Evolutionary conservation across 2,329 filamentous ascomycete species (phyloP).

Genomic region (Grosmannia serpens): DNA sequence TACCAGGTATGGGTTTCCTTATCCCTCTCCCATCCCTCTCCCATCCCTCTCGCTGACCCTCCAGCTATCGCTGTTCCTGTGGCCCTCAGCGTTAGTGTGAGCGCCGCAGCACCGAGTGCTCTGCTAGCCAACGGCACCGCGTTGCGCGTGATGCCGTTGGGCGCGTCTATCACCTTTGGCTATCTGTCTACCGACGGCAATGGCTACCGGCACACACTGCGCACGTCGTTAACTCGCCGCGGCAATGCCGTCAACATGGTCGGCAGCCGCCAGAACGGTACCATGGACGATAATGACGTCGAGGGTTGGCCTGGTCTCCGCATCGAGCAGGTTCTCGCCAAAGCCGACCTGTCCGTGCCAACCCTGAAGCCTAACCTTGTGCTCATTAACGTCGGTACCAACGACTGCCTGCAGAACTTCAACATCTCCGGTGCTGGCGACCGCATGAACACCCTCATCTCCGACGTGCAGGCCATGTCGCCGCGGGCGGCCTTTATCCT

Average conservation of each 20-base stretch:
- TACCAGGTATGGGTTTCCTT: background rate
- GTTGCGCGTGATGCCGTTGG: slow-evolving; percentile 31
- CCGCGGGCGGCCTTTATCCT: slow-evolving; percentile 15
- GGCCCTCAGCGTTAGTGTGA: background rate
- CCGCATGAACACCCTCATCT: slow-evolving; percentile 12
- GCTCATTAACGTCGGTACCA: slow-evolving; percentile 13
- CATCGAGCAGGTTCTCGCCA: slow-evolving; percentile 6
- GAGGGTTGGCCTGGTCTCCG: slow-evolving; percentile 6
- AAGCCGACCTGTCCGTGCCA: background rate
- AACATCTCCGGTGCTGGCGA: slow-evolving; percentile 9
- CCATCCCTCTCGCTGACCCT: background rate
- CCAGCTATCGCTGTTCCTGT: background rate
- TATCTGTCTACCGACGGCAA: slow-evolving; percentile 19
- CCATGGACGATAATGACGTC: slow-evolving; percentile 6
- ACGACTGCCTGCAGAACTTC: slow-evolving; percentile 12
- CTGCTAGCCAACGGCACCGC: background rate
- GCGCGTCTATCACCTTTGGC: slow-evolving; percentile 31
- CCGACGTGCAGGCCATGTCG: slow-evolving; percentile 6
- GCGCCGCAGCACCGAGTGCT: background rate
- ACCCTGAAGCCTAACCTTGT: slow-evolving; percentile 11
- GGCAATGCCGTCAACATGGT: slow-evolving; percentile 5
- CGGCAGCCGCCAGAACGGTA: slow-evolving; percentile 6
- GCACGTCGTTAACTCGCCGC: background rate
- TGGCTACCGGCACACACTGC: slow-evolving; percentile 8
- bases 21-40: background rate